Evolutionary conservation across 768 basidiomycete species (phyloP), one percentile per base, ranked within the genome.

Genomic region (Cystobasidiopsis lactophilus): DNA sequence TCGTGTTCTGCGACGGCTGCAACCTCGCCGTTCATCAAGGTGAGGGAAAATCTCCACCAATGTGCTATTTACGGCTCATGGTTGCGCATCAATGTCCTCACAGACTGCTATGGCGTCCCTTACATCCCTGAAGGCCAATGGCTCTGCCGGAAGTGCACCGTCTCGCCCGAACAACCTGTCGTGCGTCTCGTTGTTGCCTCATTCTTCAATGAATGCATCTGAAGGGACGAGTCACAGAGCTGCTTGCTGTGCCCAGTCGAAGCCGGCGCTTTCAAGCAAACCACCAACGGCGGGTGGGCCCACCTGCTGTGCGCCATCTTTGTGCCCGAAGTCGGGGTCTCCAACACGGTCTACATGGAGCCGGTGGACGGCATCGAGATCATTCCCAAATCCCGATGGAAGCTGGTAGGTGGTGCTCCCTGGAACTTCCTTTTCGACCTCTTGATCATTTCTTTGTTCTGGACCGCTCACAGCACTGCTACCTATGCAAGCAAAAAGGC

Each of bases 11-110:
- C 65, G 93, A 98, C 64, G 93, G 91, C 0, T 98, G 93, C 66
- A 96, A 96, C 66, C 70, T 98, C 26, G 93, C 93, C 10, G 93
- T 98, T n/a, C 93, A 98, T 70, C 93, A 98, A 75, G 89, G 89
- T 83, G 33, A 35, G 33, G 9, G 33, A 7, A 55, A 50, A 74
- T 59, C 3, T 14, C 29, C 21, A 11, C 24, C 18, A 23, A n/a
- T 50, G 4, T 30, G 1, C n/a, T 19, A 7, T 21, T n/a, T n/a
- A n/a, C n/a, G n/a, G n/a, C n/a, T n/a, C n/a, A n/a, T n/a, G 2
- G 33, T 5, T 4, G 23, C 29, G 24, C 24, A 11, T 47, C 21
- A 47, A 14, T 24, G 23, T 19, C 19, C 26, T 9, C 1, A 14
- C 54, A 93, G 93, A 98, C 65, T 98, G 93, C 63, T 98, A 98